Conservation (phyloP, 2,329 filamentous ascomycete genomes). For the Colletotrichum sp. region DNA sequence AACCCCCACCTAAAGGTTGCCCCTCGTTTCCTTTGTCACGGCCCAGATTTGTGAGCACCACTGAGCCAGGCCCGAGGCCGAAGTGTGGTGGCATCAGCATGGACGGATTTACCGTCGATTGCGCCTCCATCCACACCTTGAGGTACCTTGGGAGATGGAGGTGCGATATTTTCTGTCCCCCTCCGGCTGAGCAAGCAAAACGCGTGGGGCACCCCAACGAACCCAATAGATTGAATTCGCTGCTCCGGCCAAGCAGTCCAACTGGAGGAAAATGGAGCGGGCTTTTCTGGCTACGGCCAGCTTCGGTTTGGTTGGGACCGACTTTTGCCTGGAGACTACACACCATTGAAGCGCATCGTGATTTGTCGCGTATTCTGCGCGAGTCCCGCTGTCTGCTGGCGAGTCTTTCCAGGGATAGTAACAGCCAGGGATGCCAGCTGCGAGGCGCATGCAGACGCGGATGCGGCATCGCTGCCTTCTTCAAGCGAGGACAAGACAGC, state of each 20-base stretch:
- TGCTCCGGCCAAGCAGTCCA: conserved; percentile 14
- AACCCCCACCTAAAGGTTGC: conserved; percentile 6
- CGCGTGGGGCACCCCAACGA: conserved; percentile 18
- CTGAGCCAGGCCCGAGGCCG: background rate
- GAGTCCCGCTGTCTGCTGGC: conserved; percentile 2
- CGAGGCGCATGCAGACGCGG: conserved; percentile 11
- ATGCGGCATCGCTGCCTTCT: conserved; percentile 7
- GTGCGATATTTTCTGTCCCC: conserved; percentile 22
- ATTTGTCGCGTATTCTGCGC: conserved; percentile 10
- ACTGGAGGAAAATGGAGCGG: conserved; percentile 16
- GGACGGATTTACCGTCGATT: conserved; percentile 3
- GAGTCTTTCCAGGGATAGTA: background rate
- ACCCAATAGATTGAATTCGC: conserved; percentile 13
- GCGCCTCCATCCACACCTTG: conserved; percentile 9
- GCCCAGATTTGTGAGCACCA: conserved; percentile 15
- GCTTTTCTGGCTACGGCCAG: background rate
- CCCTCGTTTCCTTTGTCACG: conserved; percentile 7
- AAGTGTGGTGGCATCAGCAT: background rate
- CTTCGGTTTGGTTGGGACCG: conserved; percentile 21
- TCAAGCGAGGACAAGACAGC: background rate
- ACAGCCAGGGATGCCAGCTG: background rate
- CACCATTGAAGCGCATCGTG: conserved; percentile 18
- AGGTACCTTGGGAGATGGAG: conserved; percentile 17
- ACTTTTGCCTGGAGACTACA: background rate
- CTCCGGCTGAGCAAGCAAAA: conserved; percentile 1